Percentiles rank a stretch among this genome's conserved stretches.
These are phyloP conservation scores for Trichoderma atroviride DNA, from an alignment of 2,329 filamentous ascomycete species.

Conservation along the genomic window DNA sequence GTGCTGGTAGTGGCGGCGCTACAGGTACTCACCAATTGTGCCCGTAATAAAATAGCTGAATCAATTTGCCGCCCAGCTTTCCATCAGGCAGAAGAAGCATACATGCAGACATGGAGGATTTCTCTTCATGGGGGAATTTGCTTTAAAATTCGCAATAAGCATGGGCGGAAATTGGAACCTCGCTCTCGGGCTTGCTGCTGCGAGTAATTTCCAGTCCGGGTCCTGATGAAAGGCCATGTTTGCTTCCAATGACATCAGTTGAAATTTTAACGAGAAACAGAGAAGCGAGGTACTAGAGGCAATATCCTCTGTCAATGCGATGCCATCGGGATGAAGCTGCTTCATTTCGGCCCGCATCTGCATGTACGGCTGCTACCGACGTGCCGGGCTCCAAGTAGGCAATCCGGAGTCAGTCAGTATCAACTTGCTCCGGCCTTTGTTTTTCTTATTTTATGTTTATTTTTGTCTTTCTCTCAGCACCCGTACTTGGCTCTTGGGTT, in stretches of 20 bases:
- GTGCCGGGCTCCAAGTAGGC: constrained; percentile 6
- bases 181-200: neutral
- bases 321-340: neutral
- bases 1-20: neutral
- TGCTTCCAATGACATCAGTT: neutral
- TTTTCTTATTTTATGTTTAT: constrained; percentile 15
- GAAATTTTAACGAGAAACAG: neutral
- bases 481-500: neutral
- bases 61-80: neutral
- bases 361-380: constrained; percentile 19
- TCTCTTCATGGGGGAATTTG: constrained; percentile 16
- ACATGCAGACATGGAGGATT: neutral
- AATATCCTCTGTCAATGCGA: neutral
- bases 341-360: constrained; percentile 19
- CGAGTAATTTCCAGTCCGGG: constrained; percentile 6
- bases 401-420: neutral
- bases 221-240: neutral
- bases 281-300: neutral
- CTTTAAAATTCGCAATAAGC: neutral
- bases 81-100: neutral
- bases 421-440: neutral
- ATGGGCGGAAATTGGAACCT: constrained; percentile 14
- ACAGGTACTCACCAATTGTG: neutral
- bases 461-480: neutral
- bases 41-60: neutral